Evolutionary conservation across 495 filamentous ascomycete species (phyloP), one percentile per base, ranked within the genome.

Genomic region (Aspergillus haitiensis): DNA sequence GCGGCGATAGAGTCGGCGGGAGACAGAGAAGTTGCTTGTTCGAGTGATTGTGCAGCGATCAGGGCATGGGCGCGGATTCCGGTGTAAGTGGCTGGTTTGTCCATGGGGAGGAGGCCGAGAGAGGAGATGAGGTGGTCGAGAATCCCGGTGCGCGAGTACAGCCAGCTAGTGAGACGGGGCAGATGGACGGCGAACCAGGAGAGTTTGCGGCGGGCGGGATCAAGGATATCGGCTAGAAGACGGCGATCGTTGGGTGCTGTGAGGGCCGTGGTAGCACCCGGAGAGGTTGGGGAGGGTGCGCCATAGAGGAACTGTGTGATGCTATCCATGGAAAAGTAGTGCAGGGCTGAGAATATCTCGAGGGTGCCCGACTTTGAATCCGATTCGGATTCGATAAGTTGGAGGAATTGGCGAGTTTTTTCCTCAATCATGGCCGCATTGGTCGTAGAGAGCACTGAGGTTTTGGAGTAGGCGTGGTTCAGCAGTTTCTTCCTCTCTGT

Each of bases 271-370:
- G 63, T 35, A 0, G 74, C 72, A 4, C 52, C 64, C 0, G 68
- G 66, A 36, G 40, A 59, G 2, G 57, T 46, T 7, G 37, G 37
- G 12, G 42, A 46, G 42, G 42, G 42, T 13, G 18, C 12, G 9
- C 74, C 74, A 37, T 72, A 76, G 9, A 74, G 50, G 40, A 74
- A 72, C 3, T 64, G 33, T 7, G 76, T 76, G 36, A 79, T 76
- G 33, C 50, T 72, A 52, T 79, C 75, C 18, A 79, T 56, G 33
- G 72, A 71, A 48, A 72, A 79, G 51, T 69, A 78, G 48, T 79
- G 75, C 27, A 79, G 57, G n/a, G 57, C 72, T 1, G 49, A 40
- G 48, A 77, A 74, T 1, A 73, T 71, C 37, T 78, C 74, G 8
- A 47, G 33, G 21, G 18, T 37, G 2, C 55, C 66, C 0, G 57